Evolutionary conservation across 2,329 filamentous ascomycete genomes (phyloP).

Genomic region (Elsinoe australis): DNA sequence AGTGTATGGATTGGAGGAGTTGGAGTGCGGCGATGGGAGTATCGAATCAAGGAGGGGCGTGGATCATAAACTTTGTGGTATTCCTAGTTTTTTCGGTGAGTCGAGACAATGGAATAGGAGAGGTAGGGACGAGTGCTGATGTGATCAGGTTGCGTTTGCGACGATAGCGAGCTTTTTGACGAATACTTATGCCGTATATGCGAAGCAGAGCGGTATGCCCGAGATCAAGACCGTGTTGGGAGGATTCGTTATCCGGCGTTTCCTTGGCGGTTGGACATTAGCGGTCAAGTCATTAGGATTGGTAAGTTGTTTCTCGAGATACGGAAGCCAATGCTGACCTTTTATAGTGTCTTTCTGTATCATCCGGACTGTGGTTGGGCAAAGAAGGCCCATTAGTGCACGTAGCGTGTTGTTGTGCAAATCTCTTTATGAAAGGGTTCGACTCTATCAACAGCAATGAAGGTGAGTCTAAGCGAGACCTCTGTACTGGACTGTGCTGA

Average conservation of each 20-base stretch:
- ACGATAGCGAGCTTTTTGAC: constrained; percentile 71
- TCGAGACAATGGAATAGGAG: constrained; percentile 18
- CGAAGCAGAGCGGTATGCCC: constrained; percentile 90
- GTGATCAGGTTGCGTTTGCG: constrained; percentile 62
- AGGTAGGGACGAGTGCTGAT: background rate
- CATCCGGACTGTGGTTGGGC: constrained; percentile 90
- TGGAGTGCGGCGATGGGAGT: constrained; percentile 74
- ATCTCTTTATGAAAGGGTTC: constrained; percentile 87
- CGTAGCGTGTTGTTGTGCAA: constrained; percentile 93
- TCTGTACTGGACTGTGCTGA: constrained; percentile 22
- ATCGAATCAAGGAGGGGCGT: constrained; percentile 58
- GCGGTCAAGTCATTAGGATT: constrained; percentile 82
- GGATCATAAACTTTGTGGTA: constrained; percentile 79
- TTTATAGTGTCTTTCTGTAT: constrained; percentile 87
- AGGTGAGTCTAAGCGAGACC: constrained; percentile 43
- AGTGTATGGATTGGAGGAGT: constrained; percentile 78
- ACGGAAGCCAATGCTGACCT: too few species aligned
- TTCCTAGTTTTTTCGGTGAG: constrained; percentile 77
- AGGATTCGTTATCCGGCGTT: constrained; percentile 83
- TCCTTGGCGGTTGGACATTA: constrained; percentile 82
- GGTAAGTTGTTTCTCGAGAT: too few species aligned
- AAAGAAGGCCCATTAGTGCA: constrained; percentile 95
- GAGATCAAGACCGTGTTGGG: constrained; percentile 96
- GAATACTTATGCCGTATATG: constrained; percentile 74
- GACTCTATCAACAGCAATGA: constrained; percentile 76